phyloP scores from a whole-genome alignment of 805 yeast species.

The Ascoidea rubescens region DNA sequence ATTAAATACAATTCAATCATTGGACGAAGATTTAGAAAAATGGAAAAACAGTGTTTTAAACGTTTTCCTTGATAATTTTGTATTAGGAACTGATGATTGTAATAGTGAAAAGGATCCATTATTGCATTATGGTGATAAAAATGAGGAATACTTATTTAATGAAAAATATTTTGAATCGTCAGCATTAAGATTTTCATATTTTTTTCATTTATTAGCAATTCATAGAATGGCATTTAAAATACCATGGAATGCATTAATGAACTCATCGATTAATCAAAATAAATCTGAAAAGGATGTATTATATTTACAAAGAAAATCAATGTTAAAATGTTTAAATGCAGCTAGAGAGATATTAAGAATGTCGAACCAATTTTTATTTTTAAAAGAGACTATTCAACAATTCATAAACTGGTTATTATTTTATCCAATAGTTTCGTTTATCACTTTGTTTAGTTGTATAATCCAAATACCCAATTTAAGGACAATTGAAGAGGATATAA shows the following conservation, averaged over 20 bases:
- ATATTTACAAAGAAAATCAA: constrained; percentile 1
- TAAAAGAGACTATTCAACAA: constrained; percentile 6
- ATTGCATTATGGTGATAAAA: neutral
- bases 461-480: constrained; percentile 12
- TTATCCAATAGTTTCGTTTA: constrained; percentile 19
- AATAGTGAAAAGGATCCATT: neutral
- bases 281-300: neutral
- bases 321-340: constrained; percentile 13
- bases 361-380: constrained; percentile 5
- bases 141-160: neutral
- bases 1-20: constrained; percentile 3
- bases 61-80: neutral
- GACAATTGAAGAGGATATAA: constrained; percentile 13
- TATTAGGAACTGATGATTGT: neutral
- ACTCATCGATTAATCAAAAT: neutral
- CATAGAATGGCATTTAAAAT: constrained; percentile 6
- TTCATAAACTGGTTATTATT: constrained; percentile 14
- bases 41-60: neutral
- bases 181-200: constrained; percentile 1
- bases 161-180: neutral
- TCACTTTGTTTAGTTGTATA: constrained; percentile 17
- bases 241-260: neutral
- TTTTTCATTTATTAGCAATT: constrained; percentile 1
- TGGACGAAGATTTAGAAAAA: constrained; percentile 1
- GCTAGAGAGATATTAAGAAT: constrained; percentile 16